Base-by-base conservation (phyloP, 805 yeast species). In the Cyberlindnera japonica region DNA sequence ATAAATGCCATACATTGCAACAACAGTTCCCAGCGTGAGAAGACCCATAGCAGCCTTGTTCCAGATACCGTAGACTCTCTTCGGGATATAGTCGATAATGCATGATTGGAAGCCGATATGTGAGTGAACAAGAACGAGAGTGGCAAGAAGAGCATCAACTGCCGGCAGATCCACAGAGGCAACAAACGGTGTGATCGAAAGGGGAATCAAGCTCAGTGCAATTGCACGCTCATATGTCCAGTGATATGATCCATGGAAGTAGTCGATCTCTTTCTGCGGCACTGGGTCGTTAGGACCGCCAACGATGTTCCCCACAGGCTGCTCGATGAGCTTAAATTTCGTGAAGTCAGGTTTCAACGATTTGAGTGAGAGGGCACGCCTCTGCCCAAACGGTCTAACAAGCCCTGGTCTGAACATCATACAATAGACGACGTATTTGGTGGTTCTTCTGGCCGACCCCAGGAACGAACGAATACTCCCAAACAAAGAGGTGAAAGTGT, bases 81-180 rank as follows among this genome's bases (percentile, higher is more conserved):
- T 65, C 30, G 96, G 97, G 41, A 91, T 82, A 67, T 91, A 93
- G 65, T 91, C 99, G 44, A 75, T 74, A 52, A 85, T 84, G 69
- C 93, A 83, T 31, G 86, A 71, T 55, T 78, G 80, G 69, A 83
- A 79, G 3, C 93, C 95, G 35, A 77, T 77, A 59, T 75, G 77
- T 41, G 79, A 71, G 60, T 85, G 93, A 55, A 74, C 70, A 48
- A 84, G 63, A 35, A 83, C 56, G 12, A 77, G 61, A 3, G 79
- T 66, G 13, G 79, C 66, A 54, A 83, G 61, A 2, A 77, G 49
- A 3, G 84, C 66, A 61, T 84, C 93, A 3, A 77, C 44, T 6
- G 72, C 38, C 1, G 81, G 79, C 31, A 69, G 59, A n/a, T 79
- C 67, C 12, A 71, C 61, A 3, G 58, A 48, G 6, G 80, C 67